phyloP scores from a whole-genome alignment of 495 filamentous ascomycete genomes.

The Annulohypoxylon stygium region DNA sequence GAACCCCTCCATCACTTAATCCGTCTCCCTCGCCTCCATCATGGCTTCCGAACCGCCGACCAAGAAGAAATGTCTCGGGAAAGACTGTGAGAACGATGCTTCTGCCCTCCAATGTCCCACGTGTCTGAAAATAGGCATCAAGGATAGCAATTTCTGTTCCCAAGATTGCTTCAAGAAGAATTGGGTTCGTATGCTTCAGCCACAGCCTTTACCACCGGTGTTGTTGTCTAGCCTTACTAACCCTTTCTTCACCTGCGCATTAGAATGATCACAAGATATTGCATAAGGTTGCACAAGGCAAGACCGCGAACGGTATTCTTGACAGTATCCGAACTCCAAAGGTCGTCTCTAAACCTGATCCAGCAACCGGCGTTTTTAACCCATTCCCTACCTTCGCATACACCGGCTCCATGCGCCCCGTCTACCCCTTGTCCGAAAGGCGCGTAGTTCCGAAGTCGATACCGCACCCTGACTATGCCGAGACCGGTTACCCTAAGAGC shows the following conservation, averaged over 20 bases:
- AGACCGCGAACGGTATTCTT: conserved; percentile 79
- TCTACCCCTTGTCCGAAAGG: conserved; percentile 85
- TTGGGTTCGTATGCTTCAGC: conserved; percentile 76
- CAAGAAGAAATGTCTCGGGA: conserved; percentile 80
- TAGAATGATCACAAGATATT: conserved; percentile 86
- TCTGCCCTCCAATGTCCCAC: conserved; percentile 91
- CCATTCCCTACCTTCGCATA: conserved; percentile 89
- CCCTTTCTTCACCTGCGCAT: neutral
- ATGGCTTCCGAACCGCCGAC: conserved; percentile 63
- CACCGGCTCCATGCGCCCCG: conserved; percentile 83
- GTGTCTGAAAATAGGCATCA: conserved; percentile 85
- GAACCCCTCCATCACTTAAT: conserved; percentile 48
- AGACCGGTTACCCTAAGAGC: conserved; percentile 83
- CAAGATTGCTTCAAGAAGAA: conserved; percentile 99
- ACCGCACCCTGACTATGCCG: conserved; percentile 84
- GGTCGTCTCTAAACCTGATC: conserved; percentile 86
- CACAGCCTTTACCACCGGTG: neutral
- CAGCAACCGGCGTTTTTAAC: conserved; percentile 89
- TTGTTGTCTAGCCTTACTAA: conserved; percentile 26
- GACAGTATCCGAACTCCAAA: conserved; percentile 76
- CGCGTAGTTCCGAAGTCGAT: conserved; percentile 85
- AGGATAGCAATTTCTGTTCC: conserved; percentile 95
- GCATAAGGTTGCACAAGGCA: conserved; percentile 71
- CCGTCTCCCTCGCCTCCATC: conserved; percentile 18
- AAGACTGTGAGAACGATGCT: conserved; percentile 85